Conservation (phyloP, 192 early-diverging fungal genomes). For the Rhizophagus sp. region DNA sequence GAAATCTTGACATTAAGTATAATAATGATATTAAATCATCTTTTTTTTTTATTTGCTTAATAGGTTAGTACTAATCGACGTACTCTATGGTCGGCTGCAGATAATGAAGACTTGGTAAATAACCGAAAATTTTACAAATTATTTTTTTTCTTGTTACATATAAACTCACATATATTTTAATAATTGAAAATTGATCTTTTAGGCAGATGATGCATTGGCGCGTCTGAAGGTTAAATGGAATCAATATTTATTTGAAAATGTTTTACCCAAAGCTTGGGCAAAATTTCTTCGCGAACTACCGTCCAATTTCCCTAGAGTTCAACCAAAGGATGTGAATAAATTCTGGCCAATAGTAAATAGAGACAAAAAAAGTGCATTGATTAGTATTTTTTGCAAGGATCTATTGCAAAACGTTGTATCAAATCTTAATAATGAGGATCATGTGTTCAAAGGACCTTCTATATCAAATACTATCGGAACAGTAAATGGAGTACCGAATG, state of each 20-base stretch:
- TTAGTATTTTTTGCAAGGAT: neutral
- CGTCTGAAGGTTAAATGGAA: constrained; percentile 8
- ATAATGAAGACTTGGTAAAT: constrained; percentile 1
- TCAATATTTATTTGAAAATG: neutral
- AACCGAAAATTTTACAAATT: neutral
- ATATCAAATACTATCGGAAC: neutral
- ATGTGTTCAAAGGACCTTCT: constrained; percentile 2
- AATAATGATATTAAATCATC: no score
- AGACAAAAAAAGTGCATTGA: neutral
- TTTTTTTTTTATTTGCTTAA: no score
- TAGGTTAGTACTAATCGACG: constrained; percentile 2
- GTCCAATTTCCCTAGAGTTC: neutral
- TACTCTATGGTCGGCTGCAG: neutral
- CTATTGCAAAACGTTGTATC: neutral
- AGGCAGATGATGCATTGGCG: neutral
- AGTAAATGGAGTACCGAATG: no score
- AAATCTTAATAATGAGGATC: neutral
- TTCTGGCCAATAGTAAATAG: neutral
- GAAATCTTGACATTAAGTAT: no score
- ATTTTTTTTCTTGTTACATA: neutral
- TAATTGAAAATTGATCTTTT: no score
- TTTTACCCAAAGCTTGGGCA: neutral
- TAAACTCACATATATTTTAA: neutral
- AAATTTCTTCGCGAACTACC: neutral
- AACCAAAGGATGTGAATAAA: neutral